Percentiles rank a stretch among this genome's conserved stretches.
Conservation (phyloP, 2,329 filamentous ascomycete species). For the Aspergillus calidoustus region DNA sequence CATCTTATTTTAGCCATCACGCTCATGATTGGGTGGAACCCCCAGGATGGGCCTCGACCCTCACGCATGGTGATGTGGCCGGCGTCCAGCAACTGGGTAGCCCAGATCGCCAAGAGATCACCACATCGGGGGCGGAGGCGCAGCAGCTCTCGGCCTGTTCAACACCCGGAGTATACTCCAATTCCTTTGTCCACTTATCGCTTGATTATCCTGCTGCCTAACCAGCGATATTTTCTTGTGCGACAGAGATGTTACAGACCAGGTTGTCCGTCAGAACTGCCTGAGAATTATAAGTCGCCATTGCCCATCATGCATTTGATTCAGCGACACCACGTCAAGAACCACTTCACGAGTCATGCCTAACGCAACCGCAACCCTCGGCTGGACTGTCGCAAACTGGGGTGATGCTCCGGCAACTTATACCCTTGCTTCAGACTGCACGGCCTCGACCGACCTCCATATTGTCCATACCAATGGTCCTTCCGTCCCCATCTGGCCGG, state of each 20-base stretch:
- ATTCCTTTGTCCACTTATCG: not conserved
- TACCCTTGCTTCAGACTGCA: not conserved
- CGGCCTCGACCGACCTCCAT: not conserved
- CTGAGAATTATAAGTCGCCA: not conserved
- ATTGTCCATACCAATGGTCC: not conserved
- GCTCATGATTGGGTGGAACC: not conserved
- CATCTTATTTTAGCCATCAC: not conserved
- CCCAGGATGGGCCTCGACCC: not conserved
- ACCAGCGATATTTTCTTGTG: not conserved
- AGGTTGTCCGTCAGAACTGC: not conserved
- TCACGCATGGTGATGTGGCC: not conserved
- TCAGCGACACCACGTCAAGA: not conserved
- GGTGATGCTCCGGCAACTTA: not conserved
- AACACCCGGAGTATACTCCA: not conserved
- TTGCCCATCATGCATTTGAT: not conserved
- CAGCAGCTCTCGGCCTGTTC: not conserved
- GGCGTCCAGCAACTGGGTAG: not conserved
- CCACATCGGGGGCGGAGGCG: not conserved
- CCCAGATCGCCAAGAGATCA: not conserved
- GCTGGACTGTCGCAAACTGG: not conserved
- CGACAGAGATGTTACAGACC: not conserved
- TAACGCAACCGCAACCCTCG: not conserved
- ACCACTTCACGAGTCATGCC: not conserved
- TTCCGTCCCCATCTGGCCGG: not conserved
- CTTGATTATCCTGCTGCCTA: not conserved